Evolutionary conservation across 441 rosid genomes (phyloP).

Genomic region (Dalechampia spathulata): DNA sequence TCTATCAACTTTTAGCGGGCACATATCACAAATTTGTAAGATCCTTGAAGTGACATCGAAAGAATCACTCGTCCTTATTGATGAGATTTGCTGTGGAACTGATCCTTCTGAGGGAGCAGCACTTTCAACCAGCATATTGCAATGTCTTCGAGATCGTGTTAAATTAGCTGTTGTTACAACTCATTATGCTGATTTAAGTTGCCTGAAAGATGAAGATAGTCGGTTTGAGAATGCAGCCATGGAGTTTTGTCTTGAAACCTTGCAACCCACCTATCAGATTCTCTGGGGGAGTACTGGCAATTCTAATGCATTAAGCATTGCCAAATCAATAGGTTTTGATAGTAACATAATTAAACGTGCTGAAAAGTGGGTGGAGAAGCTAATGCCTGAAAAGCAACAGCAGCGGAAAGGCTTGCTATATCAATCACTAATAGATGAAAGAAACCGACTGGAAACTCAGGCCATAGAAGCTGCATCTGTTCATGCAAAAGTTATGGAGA

Average conservation of each 20-base stretch:
- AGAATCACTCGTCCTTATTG: conserved; percentile 82
- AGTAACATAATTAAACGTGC: conserved; percentile 54
- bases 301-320: conserved; percentile 84
- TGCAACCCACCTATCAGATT: conserved; percentile 71
- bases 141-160: conserved; percentile 48
- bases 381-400: conserved; percentile 66
- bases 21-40: conserved; percentile 58
- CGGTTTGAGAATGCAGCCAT: conserved; percentile 83
- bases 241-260: conserved; percentile 80
- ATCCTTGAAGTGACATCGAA: conserved; percentile 62
- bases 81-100: conserved; percentile 93
- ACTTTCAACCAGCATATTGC: conserved; percentile 72
- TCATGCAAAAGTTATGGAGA: conserved; percentile 53
- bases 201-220: conserved; percentile 58
- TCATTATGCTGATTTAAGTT: conserved; percentile 85
- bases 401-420: conserved; percentile 58
- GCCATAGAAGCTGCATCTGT: conserved; percentile 45
- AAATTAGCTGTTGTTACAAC: conserved; percentile 75
- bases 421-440: conserved; percentile 73
- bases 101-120: conserved; percentile 98
- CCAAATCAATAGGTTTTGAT: conserved; percentile 77
- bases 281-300: conserved; percentile 84
- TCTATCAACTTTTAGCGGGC: conserved; percentile 93
- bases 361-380: conserved; percentile 58
- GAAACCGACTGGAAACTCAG: conserved; percentile 58